Base-by-base conservation (phyloP, 768 basidiomycete genomes). In the Leccinellum luteum region DNA sequence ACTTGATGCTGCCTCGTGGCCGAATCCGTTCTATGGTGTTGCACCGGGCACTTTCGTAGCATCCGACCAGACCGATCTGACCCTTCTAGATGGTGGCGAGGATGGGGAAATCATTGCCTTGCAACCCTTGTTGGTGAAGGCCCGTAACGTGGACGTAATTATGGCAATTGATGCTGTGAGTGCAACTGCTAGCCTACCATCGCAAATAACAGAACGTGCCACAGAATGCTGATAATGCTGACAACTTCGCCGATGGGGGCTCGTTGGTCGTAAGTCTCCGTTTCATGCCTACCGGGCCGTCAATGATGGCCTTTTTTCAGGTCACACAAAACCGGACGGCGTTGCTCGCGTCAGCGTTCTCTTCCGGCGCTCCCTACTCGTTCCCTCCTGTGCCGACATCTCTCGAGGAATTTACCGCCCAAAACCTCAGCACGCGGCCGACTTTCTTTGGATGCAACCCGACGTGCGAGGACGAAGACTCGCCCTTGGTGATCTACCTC, bases 61-160 rank as follows among this genome's bases (percentile, higher is more conserved):
- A 25, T 57, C 73, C 6, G 60, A 62, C 25, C 68, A 76, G 60
- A 65, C 56, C 9, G 57, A 74, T 23, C 65, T 79, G 0, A 58
- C 56, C 32, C 49, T 80, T 9, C 68, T 73, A 32, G 77, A 79
- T 51, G 78, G 78, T 27, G 79, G 78, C 14, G 71, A 74, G 56
- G 70, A 77, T 47, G 77, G 78, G 9, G 73, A 79, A 60, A 60
- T 78, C 51, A 66, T 81, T 32, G 79, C 81, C 3, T 30, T 82
- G 13, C 78, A 79, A 52, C 83, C 82, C 1, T 72, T 84, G 41
- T 73, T 83, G 12, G 75, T 81, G 51, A 69, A 75, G 38, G 73
- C 73, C 25, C 77, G 82, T 38, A 68, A 63, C 0, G 63, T 83
- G 51, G 83, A 85, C 57, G 74, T 76, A 6, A 78, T 85, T 62